Conservation (phyloP, 169 alveolate species). For the Cryptosporidium tyzzeri region DNA sequence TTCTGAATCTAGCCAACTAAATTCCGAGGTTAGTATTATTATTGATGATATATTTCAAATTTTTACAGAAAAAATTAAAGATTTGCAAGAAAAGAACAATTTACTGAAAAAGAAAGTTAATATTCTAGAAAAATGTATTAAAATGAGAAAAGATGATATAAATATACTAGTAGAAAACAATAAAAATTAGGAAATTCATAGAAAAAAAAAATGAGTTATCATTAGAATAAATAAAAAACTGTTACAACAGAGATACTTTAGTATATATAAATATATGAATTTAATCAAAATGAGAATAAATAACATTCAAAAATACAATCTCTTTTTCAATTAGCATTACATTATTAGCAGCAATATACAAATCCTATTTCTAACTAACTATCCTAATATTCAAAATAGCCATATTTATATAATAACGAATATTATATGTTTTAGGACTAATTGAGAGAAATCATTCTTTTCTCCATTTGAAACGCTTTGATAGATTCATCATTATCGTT, state of each 20-base stretch:
- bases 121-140: constrained; percentile 40
- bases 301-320: not conserved
- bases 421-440: constrained; percentile 2
- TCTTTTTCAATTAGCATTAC: constrained; percentile 47
- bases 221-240: not conserved
- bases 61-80: constrained; percentile 26
- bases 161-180: constrained; percentile 10
- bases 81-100: constrained; percentile 3
- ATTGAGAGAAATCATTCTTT: not conserved
- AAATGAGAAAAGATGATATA: constrained; percentile 51
- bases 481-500: not conserved
- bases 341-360: constrained; percentile 68
- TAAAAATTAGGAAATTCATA: not conserved
- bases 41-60: constrained; percentile 1
- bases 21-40: constrained; percentile 4
- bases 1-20: not conserved
- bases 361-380: constrained; percentile 57
- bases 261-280: not conserved
- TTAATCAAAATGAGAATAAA: too few species aligned
- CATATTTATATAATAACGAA: not conserved
- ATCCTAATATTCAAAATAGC: constrained; percentile 6
- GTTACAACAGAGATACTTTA: not conserved
- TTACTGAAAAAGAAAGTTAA: constrained; percentile 38
- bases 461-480: not conserved
- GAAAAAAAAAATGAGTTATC: not conserved